Base-by-base conservation (phyloP, 768 basidiomycete genomes). In the Psilocybe sp. region DNA sequence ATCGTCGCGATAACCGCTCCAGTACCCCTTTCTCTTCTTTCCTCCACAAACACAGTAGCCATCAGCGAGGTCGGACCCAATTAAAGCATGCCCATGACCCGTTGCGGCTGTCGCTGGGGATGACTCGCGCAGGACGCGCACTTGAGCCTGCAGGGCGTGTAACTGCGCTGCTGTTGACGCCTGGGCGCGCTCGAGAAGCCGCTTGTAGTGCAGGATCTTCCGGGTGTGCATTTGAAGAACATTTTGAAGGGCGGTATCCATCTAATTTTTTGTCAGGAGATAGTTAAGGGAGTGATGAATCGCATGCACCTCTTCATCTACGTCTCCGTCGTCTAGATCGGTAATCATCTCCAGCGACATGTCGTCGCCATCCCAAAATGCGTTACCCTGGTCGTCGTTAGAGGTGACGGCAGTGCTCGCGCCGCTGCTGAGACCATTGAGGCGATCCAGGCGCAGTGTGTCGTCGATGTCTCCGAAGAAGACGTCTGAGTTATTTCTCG, bases 141-240 rank as follows among this genome's bases (percentile, higher is more conserved):
- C 72, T 60, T 93, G 89, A 1, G 89, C 90, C 66, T 92, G 90
- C 1, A 94, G 71, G 0, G 92, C 90, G 59, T 93, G 90, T 1
- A 92, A 71, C 59, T 93, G 92, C 1, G 89, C 85, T 0, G 90
- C 88, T 1, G 86, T 77, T 8, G 84, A 82, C 2, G 85, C 81
- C 58, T 93, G 92, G 0, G 89, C 78, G 36, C 85, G 85, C 56
- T 93, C 90, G 11, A 93, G 77, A 1, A 93, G 75, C 1, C 90
- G 79, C 60, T 86, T 92, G 67, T 89, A 87, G 50, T 84, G 81
- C 13, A 82, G 75, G 12, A 91, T 77, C 57, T 87, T 88, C 18
- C 70, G 67, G 0, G 74, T 68, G 55, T 81, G 78, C 54, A 78
- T 62, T 5, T 65, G 56, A 13, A 74, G 65, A 15, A 80, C 62